These are phyloP conservation scores for Celoporthe dispersa DNA, from an alignment of 2,329 filamentous ascomycete species.

Conservation along the genomic window DNA sequence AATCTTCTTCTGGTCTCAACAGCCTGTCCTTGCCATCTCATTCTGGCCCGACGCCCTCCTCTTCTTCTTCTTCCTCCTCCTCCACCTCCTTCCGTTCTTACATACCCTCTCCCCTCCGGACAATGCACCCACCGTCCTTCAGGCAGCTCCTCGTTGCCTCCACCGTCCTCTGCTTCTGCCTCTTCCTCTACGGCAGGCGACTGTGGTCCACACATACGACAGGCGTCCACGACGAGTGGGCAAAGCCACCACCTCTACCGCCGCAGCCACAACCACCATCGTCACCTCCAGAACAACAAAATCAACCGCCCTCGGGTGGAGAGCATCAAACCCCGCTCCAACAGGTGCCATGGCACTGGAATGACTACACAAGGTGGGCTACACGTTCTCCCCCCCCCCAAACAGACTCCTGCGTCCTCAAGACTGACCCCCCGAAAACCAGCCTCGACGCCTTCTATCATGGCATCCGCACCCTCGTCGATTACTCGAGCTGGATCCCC, in stretches of 20 bases:
- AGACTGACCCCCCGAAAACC: constrained; percentile 2
- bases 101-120: constrained; percentile 22
- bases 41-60: neutral
- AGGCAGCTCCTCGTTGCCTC: constrained; percentile 27
- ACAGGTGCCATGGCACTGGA: constrained; percentile 29
- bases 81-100: constrained; percentile 21
- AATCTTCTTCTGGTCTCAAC: constrained; percentile 19
- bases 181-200: constrained; percentile 30
- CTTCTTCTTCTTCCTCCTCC: neutral
- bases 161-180: constrained; percentile 28
- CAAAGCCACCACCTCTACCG: constrained; percentile 15
- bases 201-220: constrained; percentile 21
- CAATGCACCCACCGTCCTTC: constrained; percentile 29
- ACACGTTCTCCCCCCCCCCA: neutral
- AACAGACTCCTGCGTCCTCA: neutral
- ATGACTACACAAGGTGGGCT: constrained; percentile 26
- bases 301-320: neutral
- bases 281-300: constrained; percentile 4
- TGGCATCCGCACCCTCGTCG: constrained; percentile 28
- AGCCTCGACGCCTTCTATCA: constrained; percentile 29
- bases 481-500: constrained; percentile 27
- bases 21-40: constrained; percentile 8
- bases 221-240: constrained; percentile 27
- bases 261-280: constrained; percentile 10
- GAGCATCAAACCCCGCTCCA: constrained; percentile 25